phyloP scores from a whole-genome alignment of 1,284 basidiomycete genomes.

The Cutaneotrichosporon dermatis region DNA sequence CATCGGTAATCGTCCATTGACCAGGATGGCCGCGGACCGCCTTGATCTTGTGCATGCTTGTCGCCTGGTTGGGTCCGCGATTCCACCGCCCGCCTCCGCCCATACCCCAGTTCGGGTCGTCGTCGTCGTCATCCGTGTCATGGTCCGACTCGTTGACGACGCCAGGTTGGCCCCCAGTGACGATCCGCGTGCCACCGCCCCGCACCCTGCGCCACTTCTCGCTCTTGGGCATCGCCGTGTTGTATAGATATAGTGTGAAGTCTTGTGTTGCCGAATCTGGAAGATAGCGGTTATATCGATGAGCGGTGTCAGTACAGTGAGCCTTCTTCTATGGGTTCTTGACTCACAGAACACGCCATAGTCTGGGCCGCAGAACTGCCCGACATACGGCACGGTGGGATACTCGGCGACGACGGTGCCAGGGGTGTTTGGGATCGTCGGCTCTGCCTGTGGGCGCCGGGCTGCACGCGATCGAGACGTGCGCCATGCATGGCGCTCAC shows the following conservation, averaged over 20 bases:
- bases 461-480: not conserved
- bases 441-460: not conserved
- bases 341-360: conserved; percentile 35
- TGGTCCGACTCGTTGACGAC: not conserved
- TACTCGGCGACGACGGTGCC: conserved; percentile 84
- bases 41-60: conserved; percentile 68
- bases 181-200: conserved; percentile 11
- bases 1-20: conserved; percentile 91
- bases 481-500: conserved; percentile 6
- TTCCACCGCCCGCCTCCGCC: conserved; percentile 13
- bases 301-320: conserved; percentile 32
- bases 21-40: conserved; percentile 70
- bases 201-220: not conserved
- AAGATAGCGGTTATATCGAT: conserved; percentile 37
- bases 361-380: conserved; percentile 68
- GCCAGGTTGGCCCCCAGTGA: not conserved
- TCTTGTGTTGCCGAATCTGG: conserved; percentile 57
- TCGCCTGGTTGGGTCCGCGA: conserved; percentile 33
- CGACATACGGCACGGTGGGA: conserved; percentile 76
- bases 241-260: conserved; percentile 82
- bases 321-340: not conserved
- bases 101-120: conserved; percentile 41
- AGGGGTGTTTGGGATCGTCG: conserved; percentile 71
- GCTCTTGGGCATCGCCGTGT: conserved; percentile 52
- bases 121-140: conserved; percentile 28